These are phyloP conservation scores for Stephanodiscus triporus DNA, from an alignment of 108 stramenopile genomes.

Conservation along the genomic window DNA sequence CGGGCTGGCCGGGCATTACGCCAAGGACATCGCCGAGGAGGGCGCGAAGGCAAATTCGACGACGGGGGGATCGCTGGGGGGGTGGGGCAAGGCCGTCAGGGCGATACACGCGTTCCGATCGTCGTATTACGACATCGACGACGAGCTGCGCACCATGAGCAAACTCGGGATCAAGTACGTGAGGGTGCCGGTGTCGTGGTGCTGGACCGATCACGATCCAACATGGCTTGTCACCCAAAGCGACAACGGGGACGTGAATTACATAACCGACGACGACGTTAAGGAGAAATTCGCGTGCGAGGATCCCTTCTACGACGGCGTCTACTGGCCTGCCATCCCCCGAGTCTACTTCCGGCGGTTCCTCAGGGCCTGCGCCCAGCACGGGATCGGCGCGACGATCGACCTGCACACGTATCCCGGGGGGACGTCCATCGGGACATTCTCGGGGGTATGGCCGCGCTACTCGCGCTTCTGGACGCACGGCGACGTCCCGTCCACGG, in stretches of 20 bases:
- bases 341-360: conserved; percentile 53
- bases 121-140: conserved; percentile 64
- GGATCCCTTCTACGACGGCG: conserved; percentile 68
- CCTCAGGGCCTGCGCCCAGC: conserved; percentile 55
- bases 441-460: conserved; percentile 78
- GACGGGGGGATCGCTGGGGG: conserved; percentile 27
- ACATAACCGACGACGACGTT: conserved; percentile 42
- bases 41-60: not conserved
- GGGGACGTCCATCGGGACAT: conserved; percentile 76
- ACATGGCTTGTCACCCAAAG: conserved; percentile 23
- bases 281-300: conserved; percentile 62
- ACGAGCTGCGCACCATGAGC: conserved; percentile 49
- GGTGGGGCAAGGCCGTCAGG: conserved; percentile 52
- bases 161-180: conserved; percentile 62
- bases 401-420: conserved; percentile 81
- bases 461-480: conserved; percentile 72
- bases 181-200: conserved; percentile 78
- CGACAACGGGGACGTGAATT: conserved; percentile 15
- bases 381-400: conserved; percentile 55
- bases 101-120: conserved; percentile 68
- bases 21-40: conserved; percentile 27
- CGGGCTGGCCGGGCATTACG: conserved; percentile 40
- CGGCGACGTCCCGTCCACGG: conserved; percentile 56
- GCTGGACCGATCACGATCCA: conserved; percentile 71
- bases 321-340: conserved; percentile 74